phyloP scores from a whole-genome alignment of 495 filamentous ascomycete species.

The Patellaria atrata region DNA sequence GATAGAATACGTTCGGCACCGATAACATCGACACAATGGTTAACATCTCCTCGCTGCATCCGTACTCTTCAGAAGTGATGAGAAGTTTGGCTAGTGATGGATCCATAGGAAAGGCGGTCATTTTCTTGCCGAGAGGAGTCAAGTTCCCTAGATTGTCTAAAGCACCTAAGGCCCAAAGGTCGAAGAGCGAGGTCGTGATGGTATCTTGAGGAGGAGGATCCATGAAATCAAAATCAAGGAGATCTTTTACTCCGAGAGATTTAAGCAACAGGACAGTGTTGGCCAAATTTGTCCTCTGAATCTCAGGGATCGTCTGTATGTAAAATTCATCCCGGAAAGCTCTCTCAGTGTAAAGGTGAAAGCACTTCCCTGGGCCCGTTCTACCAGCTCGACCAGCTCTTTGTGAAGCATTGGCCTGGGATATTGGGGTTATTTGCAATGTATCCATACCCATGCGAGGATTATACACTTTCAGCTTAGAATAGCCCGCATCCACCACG shows the following conservation, averaged over 20 bases:
- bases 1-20: slow-evolving; percentile 92
- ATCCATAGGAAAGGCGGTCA: slow-evolving; percentile 98
- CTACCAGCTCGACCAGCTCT: slow-evolving; percentile 86
- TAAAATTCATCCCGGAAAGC: slow-evolving; percentile 96
- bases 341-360: slow-evolving; percentile 83
- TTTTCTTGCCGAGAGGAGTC: slow-evolving; percentile 71
- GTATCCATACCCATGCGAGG: slow-evolving; percentile 99
- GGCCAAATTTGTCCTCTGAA: slow-evolving; percentile 87
- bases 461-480: slow-evolving; percentile 97
- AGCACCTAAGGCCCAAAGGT: slow-evolving; percentile 93
- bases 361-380: slow-evolving; percentile 92
- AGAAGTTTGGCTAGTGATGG: slow-evolving; percentile 86
- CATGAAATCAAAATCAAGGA: slow-evolving; percentile 98
- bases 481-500: slow-evolving; percentile 91
- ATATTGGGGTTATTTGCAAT: slow-evolving; percentile 94
- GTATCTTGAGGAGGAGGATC: slow-evolving; percentile 97
- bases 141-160: slow-evolving; percentile 88
- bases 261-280: slow-evolving; percentile 93
- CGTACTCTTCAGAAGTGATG: slow-evolving; percentile 75
- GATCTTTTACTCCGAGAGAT: slow-evolving; percentile 82
- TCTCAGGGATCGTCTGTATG: slow-evolving; percentile 95
- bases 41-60: slow-evolving; percentile 92
- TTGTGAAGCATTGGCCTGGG: slow-evolving; percentile 89
- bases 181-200: slow-evolving; percentile 93
- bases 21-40: slow-evolving; percentile 98